Conservation (phyloP, 176 grass and related monocot species). For the Hyparrhenia diplandra region DNA sequence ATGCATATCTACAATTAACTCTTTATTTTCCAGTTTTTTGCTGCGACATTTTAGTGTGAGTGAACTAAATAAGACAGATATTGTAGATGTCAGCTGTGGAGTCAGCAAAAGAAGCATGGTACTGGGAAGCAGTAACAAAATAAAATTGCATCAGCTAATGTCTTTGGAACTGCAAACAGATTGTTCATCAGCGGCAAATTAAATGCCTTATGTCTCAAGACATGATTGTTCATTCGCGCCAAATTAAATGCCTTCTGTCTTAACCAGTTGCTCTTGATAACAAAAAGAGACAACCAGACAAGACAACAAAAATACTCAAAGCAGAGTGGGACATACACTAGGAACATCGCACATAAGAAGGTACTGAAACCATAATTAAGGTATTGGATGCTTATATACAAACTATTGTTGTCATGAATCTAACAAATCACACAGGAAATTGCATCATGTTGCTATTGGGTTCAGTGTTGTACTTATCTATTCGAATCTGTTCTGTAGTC, state of each 20-base stretch:
- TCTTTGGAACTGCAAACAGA: constrained; percentile 35
- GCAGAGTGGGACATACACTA: background rate
- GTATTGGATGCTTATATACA: background rate
- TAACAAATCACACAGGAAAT: background rate
- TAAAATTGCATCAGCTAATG: constrained; percentile 63
- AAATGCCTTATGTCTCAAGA: constrained; percentile 71
- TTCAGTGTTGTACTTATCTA: background rate
- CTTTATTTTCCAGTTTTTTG: background rate
- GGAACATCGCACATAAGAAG: background rate
- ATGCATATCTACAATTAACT: background rate
- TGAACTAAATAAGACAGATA: background rate
- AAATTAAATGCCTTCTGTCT: background rate
- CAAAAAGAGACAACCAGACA: background rate
- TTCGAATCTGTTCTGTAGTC: background rate
- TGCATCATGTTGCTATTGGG: background rate
- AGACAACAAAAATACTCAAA: background rate
- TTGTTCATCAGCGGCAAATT: constrained; percentile 43
- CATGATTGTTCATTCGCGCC: constrained; percentile 52
- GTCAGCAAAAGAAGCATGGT: constrained; percentile 4
- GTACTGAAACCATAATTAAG: background rate
- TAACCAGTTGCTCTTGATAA: background rate
- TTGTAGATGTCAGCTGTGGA: background rate
- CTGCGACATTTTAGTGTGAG: background rate
- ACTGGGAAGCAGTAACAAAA: background rate
- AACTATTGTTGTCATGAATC: background rate